These are phyloP conservation scores for Leccinum subspadiceum DNA, from an alignment of 1,284 basidiomycete species.

Conservation along the genomic window DNA sequence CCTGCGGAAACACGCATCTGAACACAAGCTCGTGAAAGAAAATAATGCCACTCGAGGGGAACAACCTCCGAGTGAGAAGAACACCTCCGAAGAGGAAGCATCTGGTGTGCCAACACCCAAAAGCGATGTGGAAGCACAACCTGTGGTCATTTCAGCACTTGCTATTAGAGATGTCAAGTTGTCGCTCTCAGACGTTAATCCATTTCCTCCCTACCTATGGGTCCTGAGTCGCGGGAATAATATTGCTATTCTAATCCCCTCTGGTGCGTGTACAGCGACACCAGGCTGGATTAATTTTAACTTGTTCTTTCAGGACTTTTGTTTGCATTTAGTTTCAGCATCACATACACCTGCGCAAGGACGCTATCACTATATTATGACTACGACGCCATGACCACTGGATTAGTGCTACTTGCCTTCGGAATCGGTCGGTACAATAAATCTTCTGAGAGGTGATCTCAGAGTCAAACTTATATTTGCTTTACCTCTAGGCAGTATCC, in stretches of 20 bases:
- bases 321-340: conserved; percentile 70
- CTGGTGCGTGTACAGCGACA: conserved; percentile 15
- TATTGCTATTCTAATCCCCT: conserved; percentile 17
- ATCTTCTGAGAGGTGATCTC: not conserved
- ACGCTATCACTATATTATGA: conserved; percentile 65
- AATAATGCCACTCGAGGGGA: conserved; percentile 11
- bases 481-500: conserved; percentile 49
- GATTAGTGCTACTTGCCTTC: conserved; percentile 75
- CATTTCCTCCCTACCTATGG: conserved; percentile 20
- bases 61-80: conserved; percentile 9
- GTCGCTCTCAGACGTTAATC: conserved; percentile 23
- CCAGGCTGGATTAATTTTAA: conserved; percentile 48
- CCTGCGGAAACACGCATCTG: conserved; percentile 34
- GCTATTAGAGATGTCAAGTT: conserved; percentile 37
- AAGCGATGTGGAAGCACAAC: conserved; percentile 26
- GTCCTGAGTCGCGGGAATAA: conserved; percentile 21
- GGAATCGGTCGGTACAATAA: conserved; percentile 53
- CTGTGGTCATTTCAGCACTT: not conserved
- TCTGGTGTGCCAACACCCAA: not conserved
- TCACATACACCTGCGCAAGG: conserved; percentile 70
- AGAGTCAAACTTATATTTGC: not conserved
- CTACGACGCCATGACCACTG: conserved; percentile 72
- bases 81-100: not conserved
- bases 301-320: conserved; percentile 55
- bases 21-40: conserved; percentile 2